Evolutionary conservation across 805 yeast genomes (phyloP).

Genomic region (Lachancea sp.): DNA sequence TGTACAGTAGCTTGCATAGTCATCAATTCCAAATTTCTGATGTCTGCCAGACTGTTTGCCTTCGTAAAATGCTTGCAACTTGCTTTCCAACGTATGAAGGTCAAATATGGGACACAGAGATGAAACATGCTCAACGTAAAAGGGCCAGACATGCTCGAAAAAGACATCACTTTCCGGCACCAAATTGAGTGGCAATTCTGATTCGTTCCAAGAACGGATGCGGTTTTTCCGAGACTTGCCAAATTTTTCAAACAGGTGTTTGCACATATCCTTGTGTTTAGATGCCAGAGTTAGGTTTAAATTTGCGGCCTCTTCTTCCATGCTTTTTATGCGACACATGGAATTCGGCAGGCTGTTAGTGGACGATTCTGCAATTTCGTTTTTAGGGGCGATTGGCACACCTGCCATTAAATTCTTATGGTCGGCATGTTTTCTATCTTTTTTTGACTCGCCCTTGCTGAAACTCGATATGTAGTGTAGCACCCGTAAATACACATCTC

Average conservation of each 20-base stretch:
- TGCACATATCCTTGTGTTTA: constrained; percentile 19
- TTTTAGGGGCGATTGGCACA: background rate
- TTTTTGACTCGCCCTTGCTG: background rate
- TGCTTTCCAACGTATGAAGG: background rate
- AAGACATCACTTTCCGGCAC: constrained; percentile 18
- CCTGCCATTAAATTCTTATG: background rate
- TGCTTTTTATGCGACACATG: constrained; percentile 1
- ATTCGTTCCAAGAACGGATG: constrained; percentile 6
- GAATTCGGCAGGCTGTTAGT: constrained; percentile 2
- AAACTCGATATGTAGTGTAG: background rate
- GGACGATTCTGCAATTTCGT: background rate
- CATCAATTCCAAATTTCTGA: constrained; percentile 11
- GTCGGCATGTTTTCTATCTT: background rate
- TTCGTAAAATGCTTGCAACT: background rate
- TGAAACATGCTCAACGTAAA: constrained; percentile 19
- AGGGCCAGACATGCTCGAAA: constrained; percentile 18
- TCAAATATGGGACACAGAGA: constrained; percentile 25
- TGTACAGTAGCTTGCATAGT: constrained; percentile 23
- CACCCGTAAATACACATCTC: constrained; percentile 25
- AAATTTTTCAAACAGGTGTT: constrained; percentile 24
- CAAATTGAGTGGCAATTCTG: constrained; percentile 10
- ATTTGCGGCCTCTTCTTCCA: background rate
- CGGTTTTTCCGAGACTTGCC: constrained; percentile 22
- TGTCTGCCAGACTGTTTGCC: background rate
- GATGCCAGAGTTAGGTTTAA: background rate